Base-by-base conservation (phyloP, 805 yeast species). In the Wickerhamiella spandovensis region DNA sequence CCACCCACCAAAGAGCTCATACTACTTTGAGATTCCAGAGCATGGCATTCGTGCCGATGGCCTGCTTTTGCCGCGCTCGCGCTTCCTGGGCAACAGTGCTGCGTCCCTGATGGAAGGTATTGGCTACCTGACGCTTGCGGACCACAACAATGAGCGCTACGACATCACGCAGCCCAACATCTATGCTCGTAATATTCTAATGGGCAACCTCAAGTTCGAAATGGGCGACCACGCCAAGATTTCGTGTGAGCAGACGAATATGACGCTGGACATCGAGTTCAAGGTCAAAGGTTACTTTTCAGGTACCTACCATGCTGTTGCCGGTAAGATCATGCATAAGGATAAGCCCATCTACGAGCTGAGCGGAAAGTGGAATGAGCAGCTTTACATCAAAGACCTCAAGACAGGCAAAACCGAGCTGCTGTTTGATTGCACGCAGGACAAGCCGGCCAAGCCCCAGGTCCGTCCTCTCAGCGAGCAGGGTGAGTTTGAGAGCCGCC, bases 1-100 rank as follows among this genome's bases (percentile, higher is more conserved):
- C 62, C 98, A 92, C 64, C 97, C 98, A n/a, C 98, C 98, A 13
- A 84, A 92, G 64, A 86, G 96, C 0, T 82, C 95, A 0, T 92
- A 90, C 66, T 92, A 88, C 63, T 92, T 86, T 64, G 72, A 82
- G 67, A 76, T 85, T 37, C 98, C 98, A 0, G 83, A 79, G 51
- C 76, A 77, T 52, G 77, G 78, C 57, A 84, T 92, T 52, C 77
- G 92, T 54, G 87, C 82, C 21, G 98, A 92, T 61, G 98, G 98
- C 28, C 75, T 83, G 13, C 79, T 88, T 18, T 73, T 87, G 43
- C 98, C 98, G 21, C 81, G 77, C 61, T 88, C 97, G 1, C 77
- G 78, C 60, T 92, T 92, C 60, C 71, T 90, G 53, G 98, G 98
- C 30, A 92, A 92, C 63, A 87, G 96, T 1, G 89, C 96, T 0